Evolutionary conservation across 116 monocot species (phyloP).

Genomic region (Posidonia oceanica): DNA sequence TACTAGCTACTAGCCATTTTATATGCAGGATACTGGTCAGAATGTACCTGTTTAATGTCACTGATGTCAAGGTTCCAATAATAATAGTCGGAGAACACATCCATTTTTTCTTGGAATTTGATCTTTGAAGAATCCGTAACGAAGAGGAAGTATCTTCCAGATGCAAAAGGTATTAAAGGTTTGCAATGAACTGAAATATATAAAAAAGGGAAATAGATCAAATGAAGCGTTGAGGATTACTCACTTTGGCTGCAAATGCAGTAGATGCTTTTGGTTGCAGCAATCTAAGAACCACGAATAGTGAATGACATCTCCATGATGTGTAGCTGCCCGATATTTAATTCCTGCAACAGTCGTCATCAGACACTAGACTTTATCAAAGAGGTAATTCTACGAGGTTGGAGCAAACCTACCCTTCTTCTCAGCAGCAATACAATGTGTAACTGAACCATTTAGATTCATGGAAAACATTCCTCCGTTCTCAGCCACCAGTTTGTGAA

Average conservation of each 20-base stretch:
- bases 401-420: constrained; percentile 51
- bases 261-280: constrained; percentile 50
- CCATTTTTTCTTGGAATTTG: constrained; percentile 80
- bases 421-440: constrained; percentile 90
- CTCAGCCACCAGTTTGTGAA: constrained; percentile 88
- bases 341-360: constrained; percentile 45
- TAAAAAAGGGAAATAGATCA: background rate
- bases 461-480: constrained; percentile 93
- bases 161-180: constrained; percentile 9
- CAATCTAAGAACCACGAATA: constrained; percentile 85
- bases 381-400: background rate
- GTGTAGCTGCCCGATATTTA: constrained; percentile 84
- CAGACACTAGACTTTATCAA: background rate
- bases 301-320: constrained; percentile 76
- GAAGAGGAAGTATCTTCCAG: constrained; percentile 74
- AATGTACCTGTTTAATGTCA: constrained; percentile 79
- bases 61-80: constrained; percentile 79
- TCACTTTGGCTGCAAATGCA: constrained; percentile 87
- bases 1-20: background rate
- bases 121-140: constrained; percentile 59
- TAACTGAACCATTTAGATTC: constrained; percentile 95
- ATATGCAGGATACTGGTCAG: background rate
- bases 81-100: constrained; percentile 79
- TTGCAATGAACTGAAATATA: background rate
- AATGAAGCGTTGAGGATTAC: constrained; percentile 5